A percentile compares a stretch with the other conserved stretches of the same genome.
These are phyloP conservation scores for Pythium utonaiense DNA, from an alignment of 352 stramenopile genomes.

Conservation along the genomic window DNA sequence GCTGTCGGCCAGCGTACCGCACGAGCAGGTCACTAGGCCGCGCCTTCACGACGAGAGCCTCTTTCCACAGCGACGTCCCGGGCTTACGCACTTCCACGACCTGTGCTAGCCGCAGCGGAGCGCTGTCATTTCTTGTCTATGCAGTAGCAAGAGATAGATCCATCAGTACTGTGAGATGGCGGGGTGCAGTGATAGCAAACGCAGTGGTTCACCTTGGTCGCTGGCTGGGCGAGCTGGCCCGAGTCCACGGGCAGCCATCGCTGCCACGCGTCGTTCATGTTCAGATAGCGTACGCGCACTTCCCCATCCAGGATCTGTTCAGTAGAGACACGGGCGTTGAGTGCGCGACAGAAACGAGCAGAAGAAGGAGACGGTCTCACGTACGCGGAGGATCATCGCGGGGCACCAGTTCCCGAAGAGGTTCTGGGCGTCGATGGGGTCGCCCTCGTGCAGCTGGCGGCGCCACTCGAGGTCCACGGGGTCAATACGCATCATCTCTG, in stretches of 20 bases:
- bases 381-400: slow-evolving; percentile 44
- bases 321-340: neutral
- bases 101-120: slow-evolving; percentile 59
- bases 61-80: slow-evolving; percentile 49
- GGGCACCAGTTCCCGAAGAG: slow-evolving; percentile 84
- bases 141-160: too few species aligned
- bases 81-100: slow-evolving; percentile 61
- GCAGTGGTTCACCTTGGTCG: slow-evolving; percentile 62
- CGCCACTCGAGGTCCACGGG: slow-evolving; percentile 68
- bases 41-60: slow-evolving; percentile 52
- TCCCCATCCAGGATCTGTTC: slow-evolving; percentile 54
- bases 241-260: slow-evolving; percentile 68
- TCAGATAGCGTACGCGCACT: slow-evolving; percentile 66
- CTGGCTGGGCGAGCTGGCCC: slow-evolving; percentile 47
- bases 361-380: neutral
- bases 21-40: slow-evolving; percentile 48
- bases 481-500: slow-evolving; percentile 84
- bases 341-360: neutral
- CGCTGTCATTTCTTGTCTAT: slow-evolving; percentile 52
- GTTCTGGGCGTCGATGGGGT: slow-evolving; percentile 75
- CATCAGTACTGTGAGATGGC: too few species aligned
- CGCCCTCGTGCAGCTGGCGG: slow-evolving; percentile 53
- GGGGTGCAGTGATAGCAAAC: too few species aligned
- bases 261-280: slow-evolving; percentile 79
- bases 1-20: slow-evolving; percentile 58